Base-by-base conservation (phyloP, 768 basidiomycete genomes). In the Flagelloscypha sp. region DNA sequence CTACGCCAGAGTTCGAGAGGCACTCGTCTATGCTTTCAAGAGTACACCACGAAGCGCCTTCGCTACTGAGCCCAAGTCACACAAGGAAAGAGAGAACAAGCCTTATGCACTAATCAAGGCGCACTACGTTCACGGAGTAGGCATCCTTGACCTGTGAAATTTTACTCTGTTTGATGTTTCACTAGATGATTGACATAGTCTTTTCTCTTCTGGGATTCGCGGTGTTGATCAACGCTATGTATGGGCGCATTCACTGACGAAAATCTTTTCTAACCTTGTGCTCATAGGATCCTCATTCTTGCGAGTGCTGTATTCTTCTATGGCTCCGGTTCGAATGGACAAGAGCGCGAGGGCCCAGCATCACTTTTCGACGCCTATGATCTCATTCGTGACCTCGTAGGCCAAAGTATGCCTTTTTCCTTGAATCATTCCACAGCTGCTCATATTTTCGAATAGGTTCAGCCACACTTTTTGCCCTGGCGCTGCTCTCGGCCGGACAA, bases 391-490 rank as follows among this genome's bases (percentile, higher is more conserved):
- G 49, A 63, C 15, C 54, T 68, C 29, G 70, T 95, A 29, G 88
- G 89, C 5, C 61, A 72, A 53, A 68, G 85, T 76, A 55, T 30
- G 76, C 48, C 15, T 27, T 12, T 41, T 43, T 6, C 15, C 7
- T 6, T 35, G 12, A 9, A 27, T 24, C 33, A 38, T 12, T 21
- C 35, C 30, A 40, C 24, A 16, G 27, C 11, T n/a, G 10, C 23
- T 37, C 9, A 32, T 24, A 43, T 33, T n/a, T 17, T 23, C 5
- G 21, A 40, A 13, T 48, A 86, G 87, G 72, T 25, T 80, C 87
- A 6, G 92, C 84, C 0, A 74, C 77, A n/a, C 59, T 95, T 25
- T 97, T 95, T 48, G 92, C 93, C 2, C 52, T 97, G 27, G 87
- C 86, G 2, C 62, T 97, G 10, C 70, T 97, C 9, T 76, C 80